Conservation (phyloP, 73 alveolate species). For the Uronychia binucleata region DNA sequence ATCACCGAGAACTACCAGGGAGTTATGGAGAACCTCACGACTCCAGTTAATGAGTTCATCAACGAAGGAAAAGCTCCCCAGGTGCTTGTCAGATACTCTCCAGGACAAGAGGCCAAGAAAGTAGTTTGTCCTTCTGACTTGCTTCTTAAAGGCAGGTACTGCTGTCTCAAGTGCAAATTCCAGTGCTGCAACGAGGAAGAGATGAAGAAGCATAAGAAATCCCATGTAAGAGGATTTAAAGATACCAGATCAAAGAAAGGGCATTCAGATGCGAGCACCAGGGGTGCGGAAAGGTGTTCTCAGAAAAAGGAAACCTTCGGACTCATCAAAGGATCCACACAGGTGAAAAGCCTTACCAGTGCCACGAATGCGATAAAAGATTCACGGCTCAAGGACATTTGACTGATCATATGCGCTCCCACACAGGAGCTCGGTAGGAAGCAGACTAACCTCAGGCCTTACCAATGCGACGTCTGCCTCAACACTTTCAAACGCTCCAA, state of each 20-base stretch:
- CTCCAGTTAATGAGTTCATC: too few relatives aligned
- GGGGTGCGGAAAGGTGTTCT: constrained; percentile 73
- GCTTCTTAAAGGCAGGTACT: too few relatives aligned
- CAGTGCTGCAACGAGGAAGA: too few relatives aligned
- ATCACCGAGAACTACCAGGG: too few relatives aligned
- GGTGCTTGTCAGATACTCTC: too few relatives aligned
- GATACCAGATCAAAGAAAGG: constrained; percentile 79
- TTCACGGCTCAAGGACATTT: constrained; percentile 59
- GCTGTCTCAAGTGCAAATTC: too few relatives aligned
- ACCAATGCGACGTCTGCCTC: constrained; percentile 55
- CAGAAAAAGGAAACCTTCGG: constrained; percentile 77
- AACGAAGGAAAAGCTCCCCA: too few relatives aligned
- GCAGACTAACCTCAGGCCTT: constrained; percentile 44
- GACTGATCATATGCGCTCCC: constrained; percentile 44
- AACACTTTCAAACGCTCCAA: constrained; percentile 76
- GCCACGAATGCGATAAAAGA: constrained; percentile 70
- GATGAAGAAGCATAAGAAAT: too few relatives aligned
- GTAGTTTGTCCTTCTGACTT: too few relatives aligned
- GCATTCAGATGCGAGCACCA: constrained; percentile 51
- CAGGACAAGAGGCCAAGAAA: too few relatives aligned
- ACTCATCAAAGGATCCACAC: constrained; percentile 87
- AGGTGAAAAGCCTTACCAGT: constrained; percentile 83
- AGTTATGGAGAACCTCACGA: too few relatives aligned
- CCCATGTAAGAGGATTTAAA: constrained; percentile 7
- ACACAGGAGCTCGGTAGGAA: constrained; percentile 39